These are phyloP conservation scores for Aspergillus tanneri DNA, from an alignment of 2,329 filamentous ascomycete genomes.

Conservation along the genomic window DNA sequence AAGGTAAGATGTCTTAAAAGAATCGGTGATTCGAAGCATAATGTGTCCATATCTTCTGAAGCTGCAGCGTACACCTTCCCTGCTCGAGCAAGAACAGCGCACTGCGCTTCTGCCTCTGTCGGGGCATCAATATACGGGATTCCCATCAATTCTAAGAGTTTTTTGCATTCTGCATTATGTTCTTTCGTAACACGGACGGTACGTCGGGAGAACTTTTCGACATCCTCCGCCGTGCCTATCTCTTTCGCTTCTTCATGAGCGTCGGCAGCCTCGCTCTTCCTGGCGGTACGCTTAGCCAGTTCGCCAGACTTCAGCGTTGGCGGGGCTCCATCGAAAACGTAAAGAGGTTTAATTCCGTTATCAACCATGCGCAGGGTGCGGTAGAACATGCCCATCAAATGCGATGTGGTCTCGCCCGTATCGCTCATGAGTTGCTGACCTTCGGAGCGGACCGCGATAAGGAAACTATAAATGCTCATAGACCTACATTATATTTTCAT, in stretches of 20 bases:
- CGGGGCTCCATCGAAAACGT: constrained; percentile 95
- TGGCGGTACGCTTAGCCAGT: constrained; percentile 90
- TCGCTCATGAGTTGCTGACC: constrained; percentile 96
- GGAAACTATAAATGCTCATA: constrained; percentile 98
- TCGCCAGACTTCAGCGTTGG: constrained; percentile 98
- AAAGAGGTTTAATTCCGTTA: constrained; percentile 97
- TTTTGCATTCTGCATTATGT: constrained; percentile 93
- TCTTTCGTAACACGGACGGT: constrained; percentile 95
- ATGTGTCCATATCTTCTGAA: constrained; percentile 97
- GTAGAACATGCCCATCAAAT: constrained; percentile 99
- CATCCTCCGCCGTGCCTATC: constrained; percentile 92
- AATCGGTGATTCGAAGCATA: constrained; percentile 92
- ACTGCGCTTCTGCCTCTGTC: constrained; percentile 96
- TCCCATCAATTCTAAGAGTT: constrained; percentile 89
- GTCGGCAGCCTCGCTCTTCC: constrained; percentile 89
- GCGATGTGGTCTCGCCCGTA: constrained; percentile 92
- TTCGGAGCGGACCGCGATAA: constrained; percentile 94
- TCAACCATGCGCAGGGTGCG: constrained; percentile 96
- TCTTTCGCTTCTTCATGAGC: constrained; percentile 94
- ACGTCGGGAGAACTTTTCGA: constrained; percentile 93
- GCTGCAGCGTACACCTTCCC: constrained; percentile 97
- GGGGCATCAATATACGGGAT: constrained; percentile 93
- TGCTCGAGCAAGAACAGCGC: constrained; percentile 80
- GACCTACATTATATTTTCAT: constrained; percentile 57
- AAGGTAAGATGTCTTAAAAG: constrained; percentile 91